Percentiles rank a stretch among this genome's conserved stretches.
These are phyloP conservation scores for Solanum corneliomulleri DNA, from an alignment of 257 asterid genomes.

Conservation along the genomic window DNA sequence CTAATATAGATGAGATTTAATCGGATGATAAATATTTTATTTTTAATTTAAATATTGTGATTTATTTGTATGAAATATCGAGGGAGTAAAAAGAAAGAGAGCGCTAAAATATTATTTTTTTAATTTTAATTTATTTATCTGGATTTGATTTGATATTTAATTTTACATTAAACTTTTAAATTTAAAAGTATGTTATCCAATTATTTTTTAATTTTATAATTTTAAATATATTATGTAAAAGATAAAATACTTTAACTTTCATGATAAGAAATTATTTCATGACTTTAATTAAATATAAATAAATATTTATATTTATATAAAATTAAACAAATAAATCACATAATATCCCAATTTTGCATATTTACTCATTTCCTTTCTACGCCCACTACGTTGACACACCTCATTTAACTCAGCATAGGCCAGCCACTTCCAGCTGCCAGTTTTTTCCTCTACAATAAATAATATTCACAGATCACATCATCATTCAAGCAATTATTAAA, in stretches of 20 bases:
- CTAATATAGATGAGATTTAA: fast-evolving
- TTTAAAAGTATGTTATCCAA: too few relatives aligned
- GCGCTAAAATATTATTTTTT: fast-evolving
- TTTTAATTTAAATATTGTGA: too few relatives aligned
- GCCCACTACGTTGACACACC: neutral
- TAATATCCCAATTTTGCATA: neutral
- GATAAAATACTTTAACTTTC: fast-evolving
- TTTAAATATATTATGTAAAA: too few relatives aligned
- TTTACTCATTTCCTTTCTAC: neutral
- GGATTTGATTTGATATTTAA: neutral
- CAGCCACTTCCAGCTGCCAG: neutral
- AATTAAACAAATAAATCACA: fast-evolving
- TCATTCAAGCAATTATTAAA: neutral
- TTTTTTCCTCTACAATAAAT: neutral
- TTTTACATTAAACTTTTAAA: too few relatives aligned
- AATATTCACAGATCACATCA: neutral
- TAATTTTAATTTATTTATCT: neutral
- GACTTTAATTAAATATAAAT: fast-evolving
- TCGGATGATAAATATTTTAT: fast-evolving
- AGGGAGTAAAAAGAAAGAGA: neutral
- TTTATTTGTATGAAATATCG: too few relatives aligned
- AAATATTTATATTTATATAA: neutral
- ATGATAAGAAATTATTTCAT: too few relatives aligned
- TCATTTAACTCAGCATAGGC: neutral
- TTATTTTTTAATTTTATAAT: too few relatives aligned